phyloP scores from a whole-genome alignment of 495 filamentous ascomycete genomes.

The Durotheca rogersii region DNA sequence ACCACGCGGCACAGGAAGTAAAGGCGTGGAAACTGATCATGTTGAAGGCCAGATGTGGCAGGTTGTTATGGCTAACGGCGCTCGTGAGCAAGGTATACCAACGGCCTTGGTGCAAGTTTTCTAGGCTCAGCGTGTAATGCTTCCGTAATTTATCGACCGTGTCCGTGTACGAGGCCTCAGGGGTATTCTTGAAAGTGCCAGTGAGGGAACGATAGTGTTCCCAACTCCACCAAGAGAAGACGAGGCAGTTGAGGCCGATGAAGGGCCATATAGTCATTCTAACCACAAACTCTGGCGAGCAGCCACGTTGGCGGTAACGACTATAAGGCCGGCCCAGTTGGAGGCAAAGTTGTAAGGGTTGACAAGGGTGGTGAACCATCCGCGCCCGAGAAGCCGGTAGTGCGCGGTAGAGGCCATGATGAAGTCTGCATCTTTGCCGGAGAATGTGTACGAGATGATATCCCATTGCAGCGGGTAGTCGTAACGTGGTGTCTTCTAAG shows the following conservation, averaged over 20 bases:
- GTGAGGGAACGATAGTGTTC: not conserved
- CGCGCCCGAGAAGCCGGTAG: no score
- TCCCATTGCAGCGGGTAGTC: not conserved
- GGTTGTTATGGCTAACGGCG: constrained; percentile 4
- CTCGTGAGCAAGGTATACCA: constrained; percentile 10
- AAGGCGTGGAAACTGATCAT: constrained; percentile 11
- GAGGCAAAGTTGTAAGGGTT: not conserved
- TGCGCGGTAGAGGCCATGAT: not conserved
- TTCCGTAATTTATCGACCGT: not conserved
- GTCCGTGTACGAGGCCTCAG: not conserved
- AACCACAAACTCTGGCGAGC: not conserved
- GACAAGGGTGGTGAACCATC: not conserved
- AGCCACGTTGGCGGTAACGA: not conserved
- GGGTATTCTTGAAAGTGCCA: no score
- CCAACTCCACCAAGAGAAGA: not conserved
- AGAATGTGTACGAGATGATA: not conserved
- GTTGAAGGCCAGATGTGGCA: constrained; percentile 13
- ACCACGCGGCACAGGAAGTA: not conserved
- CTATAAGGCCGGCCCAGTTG: not conserved
- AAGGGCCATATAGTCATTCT: not conserved
- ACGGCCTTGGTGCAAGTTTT: constrained; percentile 13
- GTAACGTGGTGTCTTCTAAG: not conserved
- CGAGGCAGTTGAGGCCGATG: not conserved
- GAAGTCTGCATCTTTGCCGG: not conserved
- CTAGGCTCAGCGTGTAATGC: constrained; percentile 9